Conservation (phyloP, 208 protist genomes). For the Phytomonas serpens region DNA sequence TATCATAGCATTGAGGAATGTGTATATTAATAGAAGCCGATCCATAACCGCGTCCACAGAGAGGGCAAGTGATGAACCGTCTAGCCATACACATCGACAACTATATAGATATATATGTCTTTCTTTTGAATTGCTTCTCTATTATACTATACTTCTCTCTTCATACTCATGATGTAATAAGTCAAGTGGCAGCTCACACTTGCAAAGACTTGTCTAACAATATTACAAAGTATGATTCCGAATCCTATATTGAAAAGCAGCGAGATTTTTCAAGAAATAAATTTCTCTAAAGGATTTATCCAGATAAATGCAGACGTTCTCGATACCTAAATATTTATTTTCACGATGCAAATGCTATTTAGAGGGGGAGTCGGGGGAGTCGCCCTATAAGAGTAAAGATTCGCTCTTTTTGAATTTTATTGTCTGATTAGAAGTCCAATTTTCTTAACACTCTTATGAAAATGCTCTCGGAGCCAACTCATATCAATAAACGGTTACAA, state of each 20-base stretch:
- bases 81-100: constrained; percentile 28
- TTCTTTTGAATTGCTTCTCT: constrained; percentile 8
- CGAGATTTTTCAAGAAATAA: background rate
- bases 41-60: constrained; percentile 77
- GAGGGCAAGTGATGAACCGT: constrained; percentile 67
- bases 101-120: background rate
- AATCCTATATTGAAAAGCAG: background rate
- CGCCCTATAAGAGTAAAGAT: background rate
- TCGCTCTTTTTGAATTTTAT: background rate
- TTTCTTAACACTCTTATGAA: background rate
- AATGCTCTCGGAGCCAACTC: background rate
- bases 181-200: background rate
- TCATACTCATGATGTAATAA: background rate
- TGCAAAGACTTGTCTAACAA: background rate
- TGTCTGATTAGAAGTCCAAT: background rate
- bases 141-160: background rate
- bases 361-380: no score
- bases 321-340: background rate
- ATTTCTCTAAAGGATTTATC: background rate
- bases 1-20: constrained; percentile 86
- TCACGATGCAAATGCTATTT: background rate
- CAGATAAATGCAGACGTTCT: background rate
- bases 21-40: constrained; percentile 80
- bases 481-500: background rate
- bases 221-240: background rate